Percentiles rank a stretch among this genome's conserved stretches.
Conservation (phyloP, 305 asterid genomes). For the Plantago rigida region DNA sequence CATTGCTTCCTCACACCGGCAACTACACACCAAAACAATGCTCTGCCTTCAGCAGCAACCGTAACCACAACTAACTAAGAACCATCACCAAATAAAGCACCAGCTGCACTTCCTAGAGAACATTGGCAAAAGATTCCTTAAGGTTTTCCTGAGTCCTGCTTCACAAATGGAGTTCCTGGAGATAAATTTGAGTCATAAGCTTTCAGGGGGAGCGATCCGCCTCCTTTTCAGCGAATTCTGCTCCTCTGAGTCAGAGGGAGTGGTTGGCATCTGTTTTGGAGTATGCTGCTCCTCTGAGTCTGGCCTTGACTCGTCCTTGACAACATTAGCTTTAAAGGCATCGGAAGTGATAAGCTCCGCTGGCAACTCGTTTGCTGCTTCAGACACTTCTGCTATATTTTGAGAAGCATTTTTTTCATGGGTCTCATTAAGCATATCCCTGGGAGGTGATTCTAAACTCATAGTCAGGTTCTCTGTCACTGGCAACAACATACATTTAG, state of each 20-base stretch:
- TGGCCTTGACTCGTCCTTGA: constrained; percentile 19
- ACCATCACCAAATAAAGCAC: neutral
- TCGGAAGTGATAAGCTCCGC: neutral
- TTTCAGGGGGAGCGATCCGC: constrained; percentile 31
- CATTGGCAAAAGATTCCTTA: neutral
- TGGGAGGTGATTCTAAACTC: constrained; percentile 27
- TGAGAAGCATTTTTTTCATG: constrained; percentile 17
- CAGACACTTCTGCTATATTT: constrained; percentile 20
- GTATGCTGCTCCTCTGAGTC: constrained; percentile 30
- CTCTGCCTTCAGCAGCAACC: neutral
- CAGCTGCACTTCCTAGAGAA: constrained; percentile 1
- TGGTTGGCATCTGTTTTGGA: constrained; percentile 43
- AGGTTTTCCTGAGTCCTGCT: constrained; percentile 8
- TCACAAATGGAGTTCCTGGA: constrained; percentile 28
- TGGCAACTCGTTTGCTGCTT: constrained; percentile 1
- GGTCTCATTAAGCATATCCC: constrained; percentile 26
- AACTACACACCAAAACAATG: neutral
- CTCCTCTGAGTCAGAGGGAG: constrained; percentile 23
- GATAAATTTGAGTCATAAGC: constrained; percentile 10
- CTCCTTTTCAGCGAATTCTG: constrained; percentile 47
- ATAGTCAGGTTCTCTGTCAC: constrained; percentile 25
- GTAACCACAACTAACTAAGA: neutral
- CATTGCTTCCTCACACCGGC: no score
- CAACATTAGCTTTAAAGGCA: constrained; percentile 14
- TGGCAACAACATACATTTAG: constrained; percentile 21